Evolutionary conservation across 805 yeast species (phyloP).

Genomic region (Sugiyamaella valdiviana): DNA sequence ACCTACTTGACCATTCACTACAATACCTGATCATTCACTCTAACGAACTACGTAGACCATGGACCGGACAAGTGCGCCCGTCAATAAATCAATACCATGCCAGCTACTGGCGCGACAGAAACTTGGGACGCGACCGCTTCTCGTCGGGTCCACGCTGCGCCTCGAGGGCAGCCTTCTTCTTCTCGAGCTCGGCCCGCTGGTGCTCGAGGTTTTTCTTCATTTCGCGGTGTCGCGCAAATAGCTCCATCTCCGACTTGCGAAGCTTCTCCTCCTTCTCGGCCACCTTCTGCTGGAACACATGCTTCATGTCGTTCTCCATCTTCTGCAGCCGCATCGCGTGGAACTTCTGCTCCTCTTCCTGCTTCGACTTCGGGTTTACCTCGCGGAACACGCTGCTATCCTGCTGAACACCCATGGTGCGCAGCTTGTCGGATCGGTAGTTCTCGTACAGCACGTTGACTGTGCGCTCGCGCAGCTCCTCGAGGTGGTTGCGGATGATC

Average conservation of each 20-base stretch:
- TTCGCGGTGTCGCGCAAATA: slow-evolving; percentile 91
- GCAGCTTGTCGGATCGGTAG: slow-evolving; percentile 79
- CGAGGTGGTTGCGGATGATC: slow-evolving; percentile 82
- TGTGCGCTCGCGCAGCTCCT: slow-evolving; percentile 87
- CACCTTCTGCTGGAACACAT: slow-evolving; percentile 93
- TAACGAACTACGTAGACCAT: no score
- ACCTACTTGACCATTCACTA: no score
- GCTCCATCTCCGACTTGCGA: slow-evolving; percentile 93
- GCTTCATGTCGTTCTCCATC: slow-evolving; percentile 95
- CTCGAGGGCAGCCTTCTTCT: slow-evolving; percentile 70
- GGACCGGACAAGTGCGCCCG: background rate
- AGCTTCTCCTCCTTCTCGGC: slow-evolving; percentile 94
- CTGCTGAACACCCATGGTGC: slow-evolving; percentile 80
- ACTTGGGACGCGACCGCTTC: slow-evolving; percentile 24
- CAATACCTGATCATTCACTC: no score
- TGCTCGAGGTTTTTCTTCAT: slow-evolving; percentile 90
- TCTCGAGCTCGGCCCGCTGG: slow-evolving; percentile 86
- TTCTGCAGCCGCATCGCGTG: slow-evolving; percentile 92
- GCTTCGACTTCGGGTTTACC: slow-evolving; percentile 86
- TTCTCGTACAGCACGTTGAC: slow-evolving; percentile 71
- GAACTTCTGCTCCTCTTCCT: slow-evolving; percentile 85
- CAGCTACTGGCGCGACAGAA: background rate
- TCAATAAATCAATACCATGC: background rate
- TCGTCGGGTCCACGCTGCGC: slow-evolving; percentile 24
- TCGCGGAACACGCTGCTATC: slow-evolving; percentile 91